Evolutionary conservation across 345 rosid species (phyloP).

Genomic region (Triadica sebifera): DNA sequence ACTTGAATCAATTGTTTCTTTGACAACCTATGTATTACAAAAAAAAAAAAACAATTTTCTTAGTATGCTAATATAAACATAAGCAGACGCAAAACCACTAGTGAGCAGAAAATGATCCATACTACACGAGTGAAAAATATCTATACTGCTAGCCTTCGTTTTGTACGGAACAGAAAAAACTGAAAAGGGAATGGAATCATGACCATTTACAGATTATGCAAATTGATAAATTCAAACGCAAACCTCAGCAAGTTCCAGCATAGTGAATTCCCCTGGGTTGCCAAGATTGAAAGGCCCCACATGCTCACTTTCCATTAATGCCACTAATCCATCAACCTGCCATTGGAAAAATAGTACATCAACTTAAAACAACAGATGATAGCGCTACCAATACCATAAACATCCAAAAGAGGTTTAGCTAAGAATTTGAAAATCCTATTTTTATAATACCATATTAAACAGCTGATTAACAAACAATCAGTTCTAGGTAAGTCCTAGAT

Average conservation of each 20-base stretch:
- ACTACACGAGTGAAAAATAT: neutral
- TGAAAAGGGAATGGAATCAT: neutral
- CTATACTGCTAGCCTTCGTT: neutral
- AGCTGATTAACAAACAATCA: neutral
- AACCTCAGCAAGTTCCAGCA: conserved; percentile 99
- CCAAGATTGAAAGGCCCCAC: conserved; percentile 96
- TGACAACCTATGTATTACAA: conserved; percentile 57
- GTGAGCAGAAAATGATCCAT: neutral
- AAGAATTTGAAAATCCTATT: neutral
- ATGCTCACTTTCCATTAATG: conserved; percentile 89
- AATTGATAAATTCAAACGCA: conserved; percentile 14
- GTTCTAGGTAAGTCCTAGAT: neutral
- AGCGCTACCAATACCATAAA: neutral
- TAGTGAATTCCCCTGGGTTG: conserved; percentile 97
- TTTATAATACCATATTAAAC: neutral
- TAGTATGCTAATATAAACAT: neutral
- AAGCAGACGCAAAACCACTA: neutral
- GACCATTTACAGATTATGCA: neutral
- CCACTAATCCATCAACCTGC: conserved; percentile 91
- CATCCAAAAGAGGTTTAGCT: neutral
- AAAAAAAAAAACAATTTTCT: neutral
- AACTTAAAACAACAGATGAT: neutral
- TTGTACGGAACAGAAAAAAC: neutral
- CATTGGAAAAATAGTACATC: neutral
- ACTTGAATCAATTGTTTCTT: conserved; percentile 88